phyloP scores from a whole-genome alignment of 352 stramenopile genomes.

The Pythium coloratum region DNA sequence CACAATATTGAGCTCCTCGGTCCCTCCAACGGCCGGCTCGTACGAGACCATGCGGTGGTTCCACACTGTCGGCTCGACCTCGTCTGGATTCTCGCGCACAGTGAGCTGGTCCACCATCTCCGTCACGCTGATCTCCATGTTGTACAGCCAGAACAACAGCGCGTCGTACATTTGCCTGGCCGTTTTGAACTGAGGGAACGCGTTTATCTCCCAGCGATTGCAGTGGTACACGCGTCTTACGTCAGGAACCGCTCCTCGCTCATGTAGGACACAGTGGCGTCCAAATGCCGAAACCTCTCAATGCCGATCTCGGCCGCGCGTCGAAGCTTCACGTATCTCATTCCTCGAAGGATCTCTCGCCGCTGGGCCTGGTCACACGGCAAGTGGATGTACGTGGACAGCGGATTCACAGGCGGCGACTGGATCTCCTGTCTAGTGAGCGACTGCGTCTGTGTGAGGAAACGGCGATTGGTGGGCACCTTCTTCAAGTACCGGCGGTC shows the following conservation, averaged over 20 bases:
- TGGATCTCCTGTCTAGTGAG: neutral
- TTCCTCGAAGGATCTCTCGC: neutral
- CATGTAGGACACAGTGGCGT: neutral
- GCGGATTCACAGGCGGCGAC: neutral
- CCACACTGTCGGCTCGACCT: constrained; percentile 33
- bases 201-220: constrained; percentile 34
- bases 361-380: neutral
- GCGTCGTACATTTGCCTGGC: constrained; percentile 53
- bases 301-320: neutral
- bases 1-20: constrained; percentile 29
- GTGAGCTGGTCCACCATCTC: constrained; percentile 50
- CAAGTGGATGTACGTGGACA: constrained; percentile 4
- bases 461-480: neutral
- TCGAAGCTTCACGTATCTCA: neutral
- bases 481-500: neutral
- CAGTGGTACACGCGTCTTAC: neutral
- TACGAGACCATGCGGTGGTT: constrained; percentile 49
- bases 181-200: constrained; percentile 36
- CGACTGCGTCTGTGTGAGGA: neutral
- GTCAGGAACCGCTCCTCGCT: constrained; percentile 1
- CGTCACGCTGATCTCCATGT: constrained; percentile 62
- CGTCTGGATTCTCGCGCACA: constrained; percentile 48
- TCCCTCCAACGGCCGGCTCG: constrained; percentile 17
- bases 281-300: neutral
- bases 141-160: constrained; percentile 41